Percentiles rank a stretch among this genome's conserved stretches.
Conservation (phyloP, 164 flowering plant genomes). For the Berberis vulgaris region DNA sequence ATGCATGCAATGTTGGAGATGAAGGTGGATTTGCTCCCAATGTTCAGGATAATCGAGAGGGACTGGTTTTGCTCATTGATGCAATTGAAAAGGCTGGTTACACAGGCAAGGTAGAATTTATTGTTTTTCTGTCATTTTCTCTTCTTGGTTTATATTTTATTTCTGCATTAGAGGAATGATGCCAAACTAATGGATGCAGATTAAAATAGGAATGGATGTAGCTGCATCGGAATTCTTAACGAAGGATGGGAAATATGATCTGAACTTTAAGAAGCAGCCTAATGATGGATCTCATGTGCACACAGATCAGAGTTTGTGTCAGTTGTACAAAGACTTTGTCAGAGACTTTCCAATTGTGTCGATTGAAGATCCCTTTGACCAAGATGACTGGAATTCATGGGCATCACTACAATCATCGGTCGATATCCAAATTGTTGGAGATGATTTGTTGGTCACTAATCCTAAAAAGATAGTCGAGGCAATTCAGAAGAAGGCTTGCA, state of each 20-base stretch:
- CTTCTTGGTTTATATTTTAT: neutral
- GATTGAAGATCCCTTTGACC: slow-evolving; percentile 99
- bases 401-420: slow-evolving; percentile 69
- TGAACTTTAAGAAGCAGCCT: slow-evolving; percentile 88
- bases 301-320: slow-evolving; percentile 55
- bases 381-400: slow-evolving; percentile 98
- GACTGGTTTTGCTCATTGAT: slow-evolving; percentile 73
- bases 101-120: slow-evolving; percentile 66
- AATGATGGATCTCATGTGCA: slow-evolving; percentile 84
- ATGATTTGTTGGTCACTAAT: slow-evolving; percentile 93
- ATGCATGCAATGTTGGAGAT: slow-evolving; percentile 99
- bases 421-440: slow-evolving; percentile 92
- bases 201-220: slow-evolving; percentile 98
- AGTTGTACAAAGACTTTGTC: slow-evolving; percentile 79
- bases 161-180: slow-evolving; percentile 3
- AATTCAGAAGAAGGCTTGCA: slow-evolving; percentile 84
- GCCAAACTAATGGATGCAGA: slow-evolving; percentile 36
- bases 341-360: slow-evolving; percentile 92
- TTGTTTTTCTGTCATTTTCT: neutral
- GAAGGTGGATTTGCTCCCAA: slow-evolving; percentile 99
- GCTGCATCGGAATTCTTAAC: slow-evolving; percentile 93
- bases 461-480: slow-evolving; percentile 91
- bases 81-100: slow-evolving; percentile 98
- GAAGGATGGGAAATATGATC: slow-evolving; percentile 74
- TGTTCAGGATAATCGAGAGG: slow-evolving; percentile 97